Evolutionary conservation across 1,284 basidiomycete species (phyloP).

Genomic region (Austroboletus sp.): DNA sequence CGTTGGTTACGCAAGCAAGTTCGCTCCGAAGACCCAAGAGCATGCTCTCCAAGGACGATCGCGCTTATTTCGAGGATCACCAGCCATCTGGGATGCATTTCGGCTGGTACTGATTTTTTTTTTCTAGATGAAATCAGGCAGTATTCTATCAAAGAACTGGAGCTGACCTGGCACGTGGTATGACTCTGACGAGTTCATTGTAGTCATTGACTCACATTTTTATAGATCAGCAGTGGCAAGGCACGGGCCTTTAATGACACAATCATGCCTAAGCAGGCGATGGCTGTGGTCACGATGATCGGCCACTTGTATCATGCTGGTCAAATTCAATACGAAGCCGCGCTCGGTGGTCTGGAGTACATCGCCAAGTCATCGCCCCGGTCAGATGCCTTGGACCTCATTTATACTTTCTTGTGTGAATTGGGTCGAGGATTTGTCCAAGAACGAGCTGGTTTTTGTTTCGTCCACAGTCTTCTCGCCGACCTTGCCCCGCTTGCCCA

Average conservation of each 20-base stretch:
- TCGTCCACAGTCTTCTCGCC: conserved; percentile 15
- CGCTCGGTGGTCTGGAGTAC: conserved; percentile 7
- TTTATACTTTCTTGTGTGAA: conserved; percentile 16
- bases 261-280: conserved; percentile 12
- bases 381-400: conserved; percentile 17
- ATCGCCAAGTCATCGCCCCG: conserved; percentile 14
- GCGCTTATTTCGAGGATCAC: conserved; percentile 9
- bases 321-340: conserved; percentile 6
- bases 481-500: conserved; percentile 5
- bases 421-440: conserved; percentile 17
- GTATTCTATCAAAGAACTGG: conserved; percentile 16
- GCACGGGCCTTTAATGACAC: conserved; percentile 1
- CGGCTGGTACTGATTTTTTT: conserved; percentile 1
- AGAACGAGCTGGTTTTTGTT: conserved; percentile 7
- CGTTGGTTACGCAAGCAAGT: conserved; percentile 16
- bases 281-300: conserved; percentile 16
- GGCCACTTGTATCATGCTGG: conserved; percentile 13
- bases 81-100: conserved; percentile 6
- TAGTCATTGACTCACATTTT: conserved; percentile 4
- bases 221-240: conserved; percentile 8
- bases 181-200: neutral
- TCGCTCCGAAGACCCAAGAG: conserved; percentile 7
- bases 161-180: conserved; percentile 18
- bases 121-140: conserved; percentile 10
- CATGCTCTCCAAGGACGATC: conserved; percentile 3